Evolutionary conservation across 2,329 filamentous ascomycete species (phyloP).

Genomic region (Dactylellina leptospora): DNA sequence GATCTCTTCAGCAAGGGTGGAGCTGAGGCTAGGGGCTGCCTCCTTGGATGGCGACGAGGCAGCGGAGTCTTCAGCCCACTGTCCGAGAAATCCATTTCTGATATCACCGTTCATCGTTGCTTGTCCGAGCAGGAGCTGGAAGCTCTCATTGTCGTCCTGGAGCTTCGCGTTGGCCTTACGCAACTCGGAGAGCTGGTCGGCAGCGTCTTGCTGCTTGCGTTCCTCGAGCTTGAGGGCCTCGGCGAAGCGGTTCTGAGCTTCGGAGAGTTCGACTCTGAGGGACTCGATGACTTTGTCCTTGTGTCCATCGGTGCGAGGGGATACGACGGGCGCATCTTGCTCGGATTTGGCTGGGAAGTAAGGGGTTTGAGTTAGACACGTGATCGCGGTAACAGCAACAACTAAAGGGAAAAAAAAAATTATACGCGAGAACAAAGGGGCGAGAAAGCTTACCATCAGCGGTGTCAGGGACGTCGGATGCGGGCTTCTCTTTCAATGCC

Average conservation of each 20-base stretch:
- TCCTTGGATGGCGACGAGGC: conserved; percentile 56
- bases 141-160: conserved; percentile 99
- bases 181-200: conserved; percentile 86
- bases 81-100: conserved; percentile 80
- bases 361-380: conserved; percentile 60
- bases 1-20: conserved; percentile 87
- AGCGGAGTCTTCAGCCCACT: conserved; percentile 58
- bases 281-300: conserved; percentile 97
- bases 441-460: conserved; percentile 32
- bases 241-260: conserved; percentile 92
- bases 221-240: conserved; percentile 90
- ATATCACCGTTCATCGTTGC: conserved; percentile 96
- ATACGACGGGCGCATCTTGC: conserved; percentile 67
- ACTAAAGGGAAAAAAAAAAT: neutral
- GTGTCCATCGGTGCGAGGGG: conserved; percentile 70
- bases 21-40: conserved; percentile 61
- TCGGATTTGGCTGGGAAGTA: conserved; percentile 76
- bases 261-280: conserved; percentile 87
- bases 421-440: neutral
- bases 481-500: conserved; percentile 70
- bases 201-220: conserved; percentile 86
- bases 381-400: conserved; percentile 10
- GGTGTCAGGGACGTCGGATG: conserved; percentile 40
- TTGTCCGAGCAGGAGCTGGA: conserved; percentile 91
- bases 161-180: conserved; percentile 94